Evolutionary conservation across 768 basidiomycete species (phyloP), one percentile per base, ranked within the genome.

Genomic region (Boletus pseudopeckii): DNA sequence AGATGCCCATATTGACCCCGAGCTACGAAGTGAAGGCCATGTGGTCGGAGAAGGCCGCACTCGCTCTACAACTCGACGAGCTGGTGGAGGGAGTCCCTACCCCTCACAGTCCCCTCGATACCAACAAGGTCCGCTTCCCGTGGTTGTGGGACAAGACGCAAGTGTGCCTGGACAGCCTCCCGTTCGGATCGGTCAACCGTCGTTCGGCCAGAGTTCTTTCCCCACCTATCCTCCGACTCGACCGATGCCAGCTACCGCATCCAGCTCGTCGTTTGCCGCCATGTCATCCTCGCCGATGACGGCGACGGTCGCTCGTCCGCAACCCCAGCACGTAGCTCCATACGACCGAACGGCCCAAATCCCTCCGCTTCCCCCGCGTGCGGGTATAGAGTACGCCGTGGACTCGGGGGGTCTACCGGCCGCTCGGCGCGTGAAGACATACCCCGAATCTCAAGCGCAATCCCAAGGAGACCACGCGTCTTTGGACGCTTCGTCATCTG

Each of bases 1-100:
- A 2, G 75, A 76, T 13, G 54, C 59, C 1, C 63, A 67, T 34
- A 75, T 76, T 47, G 75, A 75, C 24, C 73, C 74, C 11, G 67
- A 67, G 18, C 53, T 71, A 33, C 66, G 73, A 18, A 58, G 49
- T 7, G 65, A 64, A 36, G 71, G 73, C 15, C 71, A 77, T 47
- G 53, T 69, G 20, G 75, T 73, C 17, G 73, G 72, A 5, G 68
- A 70, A 45, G 66, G 67, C 22, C 65, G 70, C n/a, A 45, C 63
- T 20, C 66, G 71, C n/a, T 52, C 67, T 14, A n/a, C 48, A 7
- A 45, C 61, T 18, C 62, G 66, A 41, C 64, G 60, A 14, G 15
- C 49, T 36, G 67, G 53, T 33, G 63, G 44, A 32, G 66, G 59
- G 8, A 60, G 54, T 49, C 74, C 71, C 3, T 71, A 71, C 47